Evolutionary conservation across 495 filamentous ascomycete genomes (phyloP).

Genomic region (Hypoxylon crocopeplum): DNA sequence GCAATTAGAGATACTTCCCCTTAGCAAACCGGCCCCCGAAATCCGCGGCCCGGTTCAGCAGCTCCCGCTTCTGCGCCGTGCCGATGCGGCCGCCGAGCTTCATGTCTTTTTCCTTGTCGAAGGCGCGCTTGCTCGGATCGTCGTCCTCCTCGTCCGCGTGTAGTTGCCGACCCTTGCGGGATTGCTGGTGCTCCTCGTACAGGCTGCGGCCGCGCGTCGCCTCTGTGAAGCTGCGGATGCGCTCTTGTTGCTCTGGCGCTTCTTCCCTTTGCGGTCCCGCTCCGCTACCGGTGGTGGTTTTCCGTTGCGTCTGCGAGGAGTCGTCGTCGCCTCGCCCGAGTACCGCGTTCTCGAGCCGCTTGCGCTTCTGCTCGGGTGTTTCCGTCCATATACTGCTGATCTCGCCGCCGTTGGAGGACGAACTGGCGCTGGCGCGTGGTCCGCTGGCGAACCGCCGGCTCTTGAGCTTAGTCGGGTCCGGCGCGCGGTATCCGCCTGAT

Average conservation of each 20-base stretch:
- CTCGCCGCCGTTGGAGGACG: conserved; percentile 54
- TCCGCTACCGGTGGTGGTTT: not conserved
- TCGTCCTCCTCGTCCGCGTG: conserved; percentile 70
- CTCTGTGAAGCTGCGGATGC: conserved; percentile 47
- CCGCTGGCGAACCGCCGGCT: conserved; percentile 85
- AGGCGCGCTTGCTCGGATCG: conserved; percentile 86
- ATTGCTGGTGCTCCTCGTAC: conserved; percentile 65
- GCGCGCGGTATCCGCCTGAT: conserved; percentile 64
- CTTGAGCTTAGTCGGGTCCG: conserved; percentile 82
- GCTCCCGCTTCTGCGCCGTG: conserved; percentile 49
- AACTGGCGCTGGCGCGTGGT: conserved; percentile 32
- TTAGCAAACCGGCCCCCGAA: conserved; percentile 84
- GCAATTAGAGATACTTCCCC: conserved; percentile 70
- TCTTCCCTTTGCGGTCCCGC: conserved; percentile 30
- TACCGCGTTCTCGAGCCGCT: conserved; percentile 82
- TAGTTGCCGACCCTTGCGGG: conserved; percentile 15
- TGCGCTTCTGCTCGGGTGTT: conserved; percentile 85
- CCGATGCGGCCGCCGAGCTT: conserved; percentile 66
- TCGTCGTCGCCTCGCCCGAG: conserved; percentile 65
- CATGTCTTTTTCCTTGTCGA: conserved; percentile 97
- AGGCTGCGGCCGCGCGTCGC: conserved; percentile 67
- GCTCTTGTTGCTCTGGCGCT: conserved; percentile 50
- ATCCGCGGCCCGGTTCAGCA: conserved; percentile 80
- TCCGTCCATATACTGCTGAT: conserved; percentile 84
- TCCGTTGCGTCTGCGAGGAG: not conserved